These are phyloP conservation scores for Eimeria sp. DNA, from an alignment of 169 alveolate species.

Conservation along the genomic window DNA sequence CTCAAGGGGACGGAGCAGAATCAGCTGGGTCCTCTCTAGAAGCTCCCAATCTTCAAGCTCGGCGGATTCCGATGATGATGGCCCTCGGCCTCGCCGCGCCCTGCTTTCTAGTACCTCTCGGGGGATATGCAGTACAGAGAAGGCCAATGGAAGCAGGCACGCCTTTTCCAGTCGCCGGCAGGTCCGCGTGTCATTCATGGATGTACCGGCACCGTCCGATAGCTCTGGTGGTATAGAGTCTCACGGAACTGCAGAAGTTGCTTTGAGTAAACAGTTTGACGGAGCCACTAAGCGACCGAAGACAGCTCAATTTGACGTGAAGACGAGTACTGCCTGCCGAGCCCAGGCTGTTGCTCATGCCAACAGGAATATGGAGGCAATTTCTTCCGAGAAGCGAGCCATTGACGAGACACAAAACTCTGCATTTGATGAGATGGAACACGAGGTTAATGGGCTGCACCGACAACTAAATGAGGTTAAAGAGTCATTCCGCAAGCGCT, in stretches of 20 bases:
- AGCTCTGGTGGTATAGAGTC: not conserved
- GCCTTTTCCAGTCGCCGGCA: slow-evolving; percentile 22
- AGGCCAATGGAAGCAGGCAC: not conserved
- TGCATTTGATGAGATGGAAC: slow-evolving; percentile 20
- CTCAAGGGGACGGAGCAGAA: not conserved
- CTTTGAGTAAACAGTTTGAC: not conserved
- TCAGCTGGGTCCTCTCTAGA: not conserved
- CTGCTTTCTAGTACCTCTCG: not conserved
- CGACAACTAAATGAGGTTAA: slow-evolving; percentile 24
- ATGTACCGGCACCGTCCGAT: not conserved
- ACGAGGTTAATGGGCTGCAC: slow-evolving; percentile 18
- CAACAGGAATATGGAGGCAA: slow-evolving; percentile 46
- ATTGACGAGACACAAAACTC: slow-evolving; percentile 35
- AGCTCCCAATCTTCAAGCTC: not conserved
- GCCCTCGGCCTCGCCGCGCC: not conserved
- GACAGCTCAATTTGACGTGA: not conserved
- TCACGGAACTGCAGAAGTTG: not conserved
- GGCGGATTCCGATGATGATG: not conserved
- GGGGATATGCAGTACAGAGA: not conserved
- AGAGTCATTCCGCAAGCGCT: slow-evolving; percentile 29
- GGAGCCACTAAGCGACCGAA: not conserved
- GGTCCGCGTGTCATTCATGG: slow-evolving; percentile 34
- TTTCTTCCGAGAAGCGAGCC: slow-evolving; percentile 26
- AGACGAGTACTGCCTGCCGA: not conserved
- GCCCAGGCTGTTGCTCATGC: slow-evolving; percentile 40